Evolutionary conservation across 345 rosid genomes (phyloP).

Genomic region (Dovyalis caffra): DNA sequence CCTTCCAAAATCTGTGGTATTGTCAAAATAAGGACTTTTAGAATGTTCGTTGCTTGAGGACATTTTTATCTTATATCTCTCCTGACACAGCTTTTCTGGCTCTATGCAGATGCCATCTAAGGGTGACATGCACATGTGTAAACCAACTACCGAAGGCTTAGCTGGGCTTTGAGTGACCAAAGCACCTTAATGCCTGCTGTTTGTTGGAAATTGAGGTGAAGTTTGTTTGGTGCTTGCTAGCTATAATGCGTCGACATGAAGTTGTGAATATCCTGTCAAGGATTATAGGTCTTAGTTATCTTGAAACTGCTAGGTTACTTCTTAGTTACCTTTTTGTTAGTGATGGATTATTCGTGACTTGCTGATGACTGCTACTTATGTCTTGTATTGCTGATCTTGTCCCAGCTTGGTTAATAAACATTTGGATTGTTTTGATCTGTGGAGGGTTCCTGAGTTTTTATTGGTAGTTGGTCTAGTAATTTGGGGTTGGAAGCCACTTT

Average conservation of each 20-base stretch:
- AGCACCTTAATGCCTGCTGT: not conserved
- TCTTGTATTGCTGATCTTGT: not conserved
- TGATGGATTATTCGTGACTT: not conserved
- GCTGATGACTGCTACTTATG: not conserved
- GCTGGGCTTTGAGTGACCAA: not conserved
- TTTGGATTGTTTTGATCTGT: not conserved
- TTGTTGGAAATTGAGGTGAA: conserved; percentile 4
- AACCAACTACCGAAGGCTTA: not conserved
- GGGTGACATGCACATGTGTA: not conserved
- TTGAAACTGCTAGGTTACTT: not conserved
- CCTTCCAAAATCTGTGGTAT: not conserved
- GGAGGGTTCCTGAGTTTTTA: not conserved
- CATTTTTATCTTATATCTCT: not conserved
- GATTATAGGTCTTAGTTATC: not conserved
- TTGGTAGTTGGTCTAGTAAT: not conserved
- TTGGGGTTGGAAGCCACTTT: not conserved
- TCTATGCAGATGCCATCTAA: conserved; percentile 1
- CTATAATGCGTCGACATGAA: conserved; percentile 23
- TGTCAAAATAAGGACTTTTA: too few species aligned
- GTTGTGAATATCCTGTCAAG: conserved; percentile 5
- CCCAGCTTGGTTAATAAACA: not conserved
- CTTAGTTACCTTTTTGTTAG: not conserved
- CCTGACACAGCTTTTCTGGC: not conserved
- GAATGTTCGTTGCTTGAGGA: too few species aligned
- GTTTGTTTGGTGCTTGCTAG: conserved; percentile 9